phyloP scores from a whole-genome alignment of 2,329 filamentous ascomycete genomes.

The Phaeosphaeria sp. region DNA sequence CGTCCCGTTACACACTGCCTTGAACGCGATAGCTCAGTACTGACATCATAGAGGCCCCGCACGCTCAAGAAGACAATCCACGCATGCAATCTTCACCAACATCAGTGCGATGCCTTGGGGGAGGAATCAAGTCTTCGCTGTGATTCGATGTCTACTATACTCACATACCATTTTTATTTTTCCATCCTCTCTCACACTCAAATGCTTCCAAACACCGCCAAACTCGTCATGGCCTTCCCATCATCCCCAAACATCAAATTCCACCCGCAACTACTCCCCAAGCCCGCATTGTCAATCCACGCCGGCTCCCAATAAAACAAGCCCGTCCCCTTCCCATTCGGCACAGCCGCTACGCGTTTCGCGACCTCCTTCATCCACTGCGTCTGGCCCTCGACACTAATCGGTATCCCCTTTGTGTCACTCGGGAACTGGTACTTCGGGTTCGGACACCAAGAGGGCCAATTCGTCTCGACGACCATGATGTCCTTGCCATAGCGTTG shows the following conservation, averaged over 20 bases:
- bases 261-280: constrained; percentile 70
- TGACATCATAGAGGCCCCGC: background rate
- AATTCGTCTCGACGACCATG: constrained; percentile 74
- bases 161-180: too few species aligned
- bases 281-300: constrained; percentile 69
- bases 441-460: constrained; percentile 69
- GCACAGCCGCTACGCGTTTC: constrained; percentile 59
- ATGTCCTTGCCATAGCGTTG: constrained; percentile 69
- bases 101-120: too few species aligned
- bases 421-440: constrained; percentile 66
- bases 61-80: too few species aligned
- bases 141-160: too few species aligned
- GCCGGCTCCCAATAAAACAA: constrained; percentile 78
- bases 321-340: constrained; percentile 59
- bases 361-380: constrained; percentile 68
- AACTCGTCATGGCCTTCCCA: constrained; percentile 63
- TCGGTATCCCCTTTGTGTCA: constrained; percentile 66
- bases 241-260: constrained; percentile 67
- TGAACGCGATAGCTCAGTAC: background rate
- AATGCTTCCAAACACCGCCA: constrained; percentile 63
- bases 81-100: too few species aligned
- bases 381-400: constrained; percentile 67
- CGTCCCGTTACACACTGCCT: background rate
- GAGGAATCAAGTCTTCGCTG: too few species aligned
- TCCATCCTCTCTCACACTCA: too few species aligned